These are phyloP conservation scores for Chlamydomonas asymmetrica DNA, from an alignment of 139 green algal genomes.

Conservation along the genomic window DNA sequence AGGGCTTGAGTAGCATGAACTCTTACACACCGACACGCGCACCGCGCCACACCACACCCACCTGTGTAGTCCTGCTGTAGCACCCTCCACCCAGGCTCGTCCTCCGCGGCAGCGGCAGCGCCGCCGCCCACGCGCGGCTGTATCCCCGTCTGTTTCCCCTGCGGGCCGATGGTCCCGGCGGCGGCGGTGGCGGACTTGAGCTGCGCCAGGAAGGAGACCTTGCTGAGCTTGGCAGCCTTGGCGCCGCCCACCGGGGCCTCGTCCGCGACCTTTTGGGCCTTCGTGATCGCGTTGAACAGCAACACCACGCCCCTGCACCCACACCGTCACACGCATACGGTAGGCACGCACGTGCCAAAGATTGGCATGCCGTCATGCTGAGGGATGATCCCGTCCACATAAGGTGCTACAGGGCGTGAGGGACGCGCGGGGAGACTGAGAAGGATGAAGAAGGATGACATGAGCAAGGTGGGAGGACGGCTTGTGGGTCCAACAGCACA, in stretches of 20 bases:
- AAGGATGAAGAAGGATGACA: too few species aligned
- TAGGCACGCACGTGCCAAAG: neutral
- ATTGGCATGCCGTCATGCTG: too few species aligned
- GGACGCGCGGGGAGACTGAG: too few species aligned
- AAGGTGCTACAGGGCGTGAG: too few species aligned
- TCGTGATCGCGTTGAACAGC: slow-evolving; percentile 88
- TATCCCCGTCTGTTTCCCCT: slow-evolving; percentile 13
- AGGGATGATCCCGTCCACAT: too few species aligned
- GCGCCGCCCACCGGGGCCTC: slow-evolving; percentile 28
- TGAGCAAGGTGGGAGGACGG: too few species aligned
- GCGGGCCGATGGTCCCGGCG: neutral
- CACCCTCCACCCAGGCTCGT: slow-evolving; percentile 67
- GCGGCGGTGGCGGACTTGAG: slow-evolving; percentile 40
- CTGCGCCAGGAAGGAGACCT: slow-evolving; percentile 73
- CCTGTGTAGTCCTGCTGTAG: slow-evolving; percentile 70
- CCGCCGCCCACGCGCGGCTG: slow-evolving; percentile 4
- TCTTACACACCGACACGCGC: too few species aligned
- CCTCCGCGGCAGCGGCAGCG: slow-evolving; percentile 18
- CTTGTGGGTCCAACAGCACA: too few species aligned
- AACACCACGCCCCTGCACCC: slow-evolving; percentile 78
- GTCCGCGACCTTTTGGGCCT: slow-evolving; percentile 64
- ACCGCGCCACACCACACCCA: slow-evolving; percentile 48
- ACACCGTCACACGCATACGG: too few species aligned
- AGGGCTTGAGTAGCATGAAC: too few species aligned
- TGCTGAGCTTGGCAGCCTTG: slow-evolving; percentile 58